A percentile compares a stretch with the other conserved stretches of the same genome.
Conservation (phyloP, 306 rosid species). For the Trifolium subterraneum region DNA sequence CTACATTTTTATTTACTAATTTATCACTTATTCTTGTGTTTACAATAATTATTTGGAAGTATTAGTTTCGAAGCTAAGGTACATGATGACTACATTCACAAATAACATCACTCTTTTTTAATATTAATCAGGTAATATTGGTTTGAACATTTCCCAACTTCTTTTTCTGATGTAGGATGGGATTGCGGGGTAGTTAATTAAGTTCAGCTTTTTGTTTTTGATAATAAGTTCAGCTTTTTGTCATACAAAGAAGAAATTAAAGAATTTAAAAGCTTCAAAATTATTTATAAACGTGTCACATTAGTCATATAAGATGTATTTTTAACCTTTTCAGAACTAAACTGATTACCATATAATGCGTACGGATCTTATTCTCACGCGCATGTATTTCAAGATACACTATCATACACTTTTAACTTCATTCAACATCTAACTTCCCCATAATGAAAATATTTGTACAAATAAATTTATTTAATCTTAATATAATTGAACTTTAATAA, state of each 20-base stretch:
- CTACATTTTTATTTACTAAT: neutral
- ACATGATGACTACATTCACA: too few species aligned
- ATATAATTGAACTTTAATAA: neutral
- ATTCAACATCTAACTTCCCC: constrained; percentile 23
- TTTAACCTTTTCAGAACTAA: neutral
- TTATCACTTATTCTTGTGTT: neutral
- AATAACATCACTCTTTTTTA: too few species aligned
- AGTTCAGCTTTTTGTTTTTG: too few species aligned
- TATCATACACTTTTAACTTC: constrained; percentile 19
- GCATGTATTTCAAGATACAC: constrained; percentile 37
- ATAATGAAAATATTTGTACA: neutral
- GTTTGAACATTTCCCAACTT: too few species aligned
- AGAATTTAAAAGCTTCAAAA: constrained; percentile 8
- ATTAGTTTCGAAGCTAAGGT: neutral
- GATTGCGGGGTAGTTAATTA: too few species aligned
- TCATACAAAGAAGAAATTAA: neutral
- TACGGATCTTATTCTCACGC: constrained; percentile 32
- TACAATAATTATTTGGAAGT: neutral
- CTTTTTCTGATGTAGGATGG: too few species aligned
- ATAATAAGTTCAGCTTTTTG: too few species aligned
- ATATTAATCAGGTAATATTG: too few species aligned
- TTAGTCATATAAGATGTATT: neutral
- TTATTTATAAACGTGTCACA: constrained; percentile 28
- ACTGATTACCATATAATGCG: constrained; percentile 9
- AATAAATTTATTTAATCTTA: neutral